These are phyloP conservation scores for Chaetomidium leptoderma DNA, from an alignment of 495 filamentous ascomycete species.

Conservation along the genomic window DNA sequence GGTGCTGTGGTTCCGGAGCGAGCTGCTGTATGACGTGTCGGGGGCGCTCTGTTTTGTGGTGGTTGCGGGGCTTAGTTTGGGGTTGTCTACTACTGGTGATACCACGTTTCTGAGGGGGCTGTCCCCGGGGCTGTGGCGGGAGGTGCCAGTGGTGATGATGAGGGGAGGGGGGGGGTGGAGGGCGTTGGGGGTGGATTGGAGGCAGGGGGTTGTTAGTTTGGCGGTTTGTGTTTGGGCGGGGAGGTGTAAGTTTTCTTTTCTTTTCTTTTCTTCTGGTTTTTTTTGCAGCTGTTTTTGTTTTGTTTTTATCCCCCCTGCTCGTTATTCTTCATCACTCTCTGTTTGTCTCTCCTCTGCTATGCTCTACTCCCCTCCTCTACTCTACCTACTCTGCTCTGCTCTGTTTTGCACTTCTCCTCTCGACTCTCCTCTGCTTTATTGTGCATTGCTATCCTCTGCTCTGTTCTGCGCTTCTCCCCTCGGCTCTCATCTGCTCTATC, in stretches of 20 bases:
- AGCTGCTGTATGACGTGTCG: neutral
- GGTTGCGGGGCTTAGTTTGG: neutral
- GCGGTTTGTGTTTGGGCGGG: slow-evolving; percentile 56
- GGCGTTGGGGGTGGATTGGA: slow-evolving; percentile 40
- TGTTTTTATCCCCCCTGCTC: too few species aligned
- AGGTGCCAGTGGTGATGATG: neutral
- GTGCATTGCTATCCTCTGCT: too few species aligned
- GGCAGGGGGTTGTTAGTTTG: slow-evolving; percentile 55
- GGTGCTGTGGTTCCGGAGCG: neutral
- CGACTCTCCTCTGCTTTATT: too few species aligned
- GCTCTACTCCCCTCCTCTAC: too few species aligned
- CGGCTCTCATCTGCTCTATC: too few species aligned
- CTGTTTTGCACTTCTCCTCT: too few species aligned
- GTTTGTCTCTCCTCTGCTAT: too few species aligned
- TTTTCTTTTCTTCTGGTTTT: neutral
- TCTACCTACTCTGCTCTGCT: too few species aligned
- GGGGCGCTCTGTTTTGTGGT: neutral
- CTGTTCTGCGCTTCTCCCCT: too few species aligned
- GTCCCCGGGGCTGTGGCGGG: neutral
- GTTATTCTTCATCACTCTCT: too few species aligned
- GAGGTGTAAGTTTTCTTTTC: slow-evolving; percentile 41
- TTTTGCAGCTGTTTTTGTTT: too few species aligned
- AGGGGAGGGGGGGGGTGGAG: neutral
- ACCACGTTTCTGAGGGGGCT: neutral
- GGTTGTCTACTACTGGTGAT: neutral